Base-by-base conservation (phyloP, 768 basidiomycete species). In the Dentipellis sp. region DNA sequence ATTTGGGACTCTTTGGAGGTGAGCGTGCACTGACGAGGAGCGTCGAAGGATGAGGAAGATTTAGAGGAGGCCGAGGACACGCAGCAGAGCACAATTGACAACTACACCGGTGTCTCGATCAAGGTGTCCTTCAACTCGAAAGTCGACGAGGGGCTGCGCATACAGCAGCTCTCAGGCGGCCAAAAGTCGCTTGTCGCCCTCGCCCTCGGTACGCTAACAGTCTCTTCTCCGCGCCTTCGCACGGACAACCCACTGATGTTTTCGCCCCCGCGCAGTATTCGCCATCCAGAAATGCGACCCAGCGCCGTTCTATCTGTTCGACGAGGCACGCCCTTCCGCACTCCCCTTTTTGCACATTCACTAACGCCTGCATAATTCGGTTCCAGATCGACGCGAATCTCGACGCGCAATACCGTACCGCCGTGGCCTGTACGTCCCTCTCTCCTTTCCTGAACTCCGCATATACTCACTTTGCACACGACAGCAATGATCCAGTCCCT, bases 81-180 rank as follows among this genome's bases (percentile, higher is more conserved):
- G 0, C 87, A 86, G 60, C 85, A 83, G 59, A 86, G 81, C 62
- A 72, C 78, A 7, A 84, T 97, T 49, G 94, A 97, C 64, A 95
- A 91, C 65, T 98, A 99, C 65, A 97, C 93, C 0, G 97, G 97
- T 9, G 88, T 99, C 10, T 88, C 94, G 0, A 99, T 98, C 68
- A 93, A 95, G 75, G 94, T 98, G 7, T 98, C 95, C 1, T 99
- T 99, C 79, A 98, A 99, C 72, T 97, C 94, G 2, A 97, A 97
- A 71, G 87, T 88, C 3, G 94, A 98, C 67, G 97, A 99, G 69
- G 95, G 97, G 0, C 74, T 98, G 54, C 83, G 92, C 56, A 97
- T 99, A 61, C 94, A 97, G 66, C 97, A 99, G 67, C 71, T 99
- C 3, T 97, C 94, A 5, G 97, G 97, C 54, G 97, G 97, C 5